Evolutionary conservation across 164 flowering plant genomes (phyloP).

Genomic region (Kalanchoe fedtschenkoi): DNA sequence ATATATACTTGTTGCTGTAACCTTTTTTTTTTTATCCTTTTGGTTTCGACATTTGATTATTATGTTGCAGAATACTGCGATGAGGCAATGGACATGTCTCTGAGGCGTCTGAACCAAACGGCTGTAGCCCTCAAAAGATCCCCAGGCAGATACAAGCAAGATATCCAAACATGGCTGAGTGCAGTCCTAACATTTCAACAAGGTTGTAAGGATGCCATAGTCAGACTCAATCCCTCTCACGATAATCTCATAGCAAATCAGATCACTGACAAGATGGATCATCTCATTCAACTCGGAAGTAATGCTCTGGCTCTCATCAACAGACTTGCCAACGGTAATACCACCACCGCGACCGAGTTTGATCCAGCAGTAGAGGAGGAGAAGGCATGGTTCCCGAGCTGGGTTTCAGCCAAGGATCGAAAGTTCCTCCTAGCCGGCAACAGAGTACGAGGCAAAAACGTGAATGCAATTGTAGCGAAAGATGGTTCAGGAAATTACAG

Average conservation of each 20-base stretch:
- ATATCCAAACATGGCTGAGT: neutral
- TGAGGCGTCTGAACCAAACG: neutral
- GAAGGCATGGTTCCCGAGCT: constrained; percentile 15
- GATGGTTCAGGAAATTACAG: constrained; percentile 33
- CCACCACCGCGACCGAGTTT: neutral
- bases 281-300: constrained; percentile 26
- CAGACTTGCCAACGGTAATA: constrained; percentile 13
- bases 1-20: too few species aligned
- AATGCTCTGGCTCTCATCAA: constrained; percentile 38
- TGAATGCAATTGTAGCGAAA: constrained; percentile 32
- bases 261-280: constrained; percentile 19
- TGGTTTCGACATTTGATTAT: neutral
- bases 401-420: constrained; percentile 25
- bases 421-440: constrained; percentile 23
- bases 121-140: neutral
- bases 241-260: neutral
- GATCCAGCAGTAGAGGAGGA: too few species aligned
- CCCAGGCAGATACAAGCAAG: neutral
- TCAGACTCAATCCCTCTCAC: neutral
- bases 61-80: neutral
- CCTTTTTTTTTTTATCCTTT: neutral
- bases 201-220: neutral
- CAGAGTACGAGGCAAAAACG: constrained; percentile 8
- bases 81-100: constrained; percentile 1
- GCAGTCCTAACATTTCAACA: neutral